Evolutionary conservation across 176 grass and related monocot species (phyloP).

Genomic region (Raddia guianensis): DNA sequence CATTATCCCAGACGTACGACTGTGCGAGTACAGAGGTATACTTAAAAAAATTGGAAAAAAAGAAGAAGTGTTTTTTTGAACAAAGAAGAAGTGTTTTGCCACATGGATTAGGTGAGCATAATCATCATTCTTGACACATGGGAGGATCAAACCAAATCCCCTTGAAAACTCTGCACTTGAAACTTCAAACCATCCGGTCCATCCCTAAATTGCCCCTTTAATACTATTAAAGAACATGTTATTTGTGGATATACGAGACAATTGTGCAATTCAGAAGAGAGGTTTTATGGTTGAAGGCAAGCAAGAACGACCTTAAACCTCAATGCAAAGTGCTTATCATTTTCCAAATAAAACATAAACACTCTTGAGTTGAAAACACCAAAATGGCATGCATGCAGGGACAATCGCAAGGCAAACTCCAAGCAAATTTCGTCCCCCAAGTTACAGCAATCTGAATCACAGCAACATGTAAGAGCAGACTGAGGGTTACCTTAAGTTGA

Average conservation of each 20-base stretch:
- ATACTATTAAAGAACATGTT: neutral
- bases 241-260: neutral
- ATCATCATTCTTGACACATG: conserved; percentile 30
- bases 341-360: neutral
- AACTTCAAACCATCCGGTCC: neutral
- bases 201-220: neutral
- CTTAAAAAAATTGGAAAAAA: neutral
- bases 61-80: conserved; percentile 15
- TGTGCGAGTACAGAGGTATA: neutral
- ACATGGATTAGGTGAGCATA: conserved; percentile 24
- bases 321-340: neutral
- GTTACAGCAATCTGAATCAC: neutral
- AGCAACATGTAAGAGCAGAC: neutral
- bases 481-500: neutral
- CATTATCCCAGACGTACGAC: neutral
- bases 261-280: neutral
- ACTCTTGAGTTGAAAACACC: neutral
- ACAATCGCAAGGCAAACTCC: neutral
- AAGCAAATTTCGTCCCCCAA: neutral
- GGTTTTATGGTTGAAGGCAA: neutral
- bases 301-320: neutral
- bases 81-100: neutral
- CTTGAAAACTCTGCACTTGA: neutral
- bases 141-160: neutral
- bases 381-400: neutral